These are phyloP conservation scores for Ogataea hybrid DNA, from an alignment of 1,139 yeast species.

Conservation along the genomic window DNA sequence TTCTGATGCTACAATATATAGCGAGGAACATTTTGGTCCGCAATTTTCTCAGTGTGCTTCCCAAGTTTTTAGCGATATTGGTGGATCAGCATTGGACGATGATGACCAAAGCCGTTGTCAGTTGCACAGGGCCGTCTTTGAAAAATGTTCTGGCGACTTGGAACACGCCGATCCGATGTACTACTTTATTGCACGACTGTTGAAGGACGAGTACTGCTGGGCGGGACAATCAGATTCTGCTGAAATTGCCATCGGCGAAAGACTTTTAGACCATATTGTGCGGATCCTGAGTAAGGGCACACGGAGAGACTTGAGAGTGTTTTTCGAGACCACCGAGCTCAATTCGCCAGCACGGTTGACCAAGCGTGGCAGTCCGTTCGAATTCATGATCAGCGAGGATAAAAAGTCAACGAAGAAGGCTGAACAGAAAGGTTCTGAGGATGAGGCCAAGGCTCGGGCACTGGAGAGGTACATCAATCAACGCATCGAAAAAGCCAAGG, in stretches of 20 bases:
- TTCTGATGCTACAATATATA: conserved; percentile 9
- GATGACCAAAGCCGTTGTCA: conserved; percentile 1
- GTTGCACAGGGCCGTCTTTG: conserved; percentile 11
- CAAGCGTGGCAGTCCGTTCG: conserved; percentile 9
- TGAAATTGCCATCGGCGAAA: background rate
- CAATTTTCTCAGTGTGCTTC: conserved; percentile 15
- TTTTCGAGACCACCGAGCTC: conserved; percentile 8
- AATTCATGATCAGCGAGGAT: conserved; percentile 4
- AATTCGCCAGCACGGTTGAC: conserved; percentile 5
- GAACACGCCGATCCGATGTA: conserved; percentile 9
- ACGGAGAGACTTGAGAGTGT: conserved; percentile 8
- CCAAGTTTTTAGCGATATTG: background rate
- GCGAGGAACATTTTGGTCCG: conserved; percentile 15
- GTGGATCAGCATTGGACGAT: too few relatives aligned
- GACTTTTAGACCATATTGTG: conserved; percentile 11
- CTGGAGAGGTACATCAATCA: conserved; percentile 2
- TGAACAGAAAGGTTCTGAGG: conserved; percentile 2
- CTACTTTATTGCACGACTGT: conserved; percentile 9
- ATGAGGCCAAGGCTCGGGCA: conserved; percentile 9
- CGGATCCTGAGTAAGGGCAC: conserved; percentile 12
- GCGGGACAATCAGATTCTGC: background rate
- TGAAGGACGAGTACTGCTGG: conserved; percentile 15
- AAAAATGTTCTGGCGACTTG: conserved; percentile 11
- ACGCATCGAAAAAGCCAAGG: background rate
- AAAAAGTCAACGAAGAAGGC: background rate